Percentiles rank a stretch among this genome's conserved stretches.
phyloP scores from a whole-genome alignment of 331 rosid genomes.

The Saraca asoca region DNA sequence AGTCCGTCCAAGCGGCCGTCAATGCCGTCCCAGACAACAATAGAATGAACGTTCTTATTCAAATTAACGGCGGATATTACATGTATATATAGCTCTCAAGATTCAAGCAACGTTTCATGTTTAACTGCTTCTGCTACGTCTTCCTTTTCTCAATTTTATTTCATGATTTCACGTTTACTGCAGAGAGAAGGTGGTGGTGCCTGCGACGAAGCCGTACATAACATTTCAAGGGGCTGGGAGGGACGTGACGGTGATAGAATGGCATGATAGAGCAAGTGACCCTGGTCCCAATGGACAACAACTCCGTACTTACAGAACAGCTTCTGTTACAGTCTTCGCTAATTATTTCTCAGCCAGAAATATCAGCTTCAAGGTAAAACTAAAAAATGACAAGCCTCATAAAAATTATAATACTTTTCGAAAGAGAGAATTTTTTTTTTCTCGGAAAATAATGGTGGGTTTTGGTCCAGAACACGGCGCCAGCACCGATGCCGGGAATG shows the following conservation, averaged over 20 bases:
- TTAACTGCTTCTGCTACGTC: not conserved
- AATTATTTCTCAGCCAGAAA: conserved; percentile 77
- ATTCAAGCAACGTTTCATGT: no score
- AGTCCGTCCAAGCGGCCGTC: conserved; percentile 74
- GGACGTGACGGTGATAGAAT: conserved; percentile 70
- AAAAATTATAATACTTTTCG: not conserved
- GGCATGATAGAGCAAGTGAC: conserved; percentile 90
- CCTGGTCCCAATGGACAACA: conserved; percentile 83
- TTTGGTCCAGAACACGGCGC: conserved; percentile 74
- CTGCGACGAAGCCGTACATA: conserved; percentile 82
- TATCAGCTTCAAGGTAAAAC: conserved; percentile 76
- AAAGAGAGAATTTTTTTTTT: no score
- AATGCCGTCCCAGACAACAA: conserved; percentile 66
- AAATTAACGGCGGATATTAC: conserved; percentile 72
- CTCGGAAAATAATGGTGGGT: not conserved
- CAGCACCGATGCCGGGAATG: conserved; percentile 94
- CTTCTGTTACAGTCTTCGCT: conserved; percentile 84
- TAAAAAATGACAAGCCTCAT: no score
- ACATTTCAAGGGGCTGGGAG: conserved; percentile 81
- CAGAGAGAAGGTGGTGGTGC: conserved; percentile 89
- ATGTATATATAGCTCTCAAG: conserved; percentile 38
- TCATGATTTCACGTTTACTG: not conserved
- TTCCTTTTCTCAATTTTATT: no score
- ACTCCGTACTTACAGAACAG: conserved; percentile 80
- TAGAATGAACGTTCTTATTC: conserved; percentile 54